Evolutionary conservation across 805 yeast species (phyloP), one percentile per base, ranked within the genome.

Genomic region (Tetrapisispora pingtungensis): DNA sequence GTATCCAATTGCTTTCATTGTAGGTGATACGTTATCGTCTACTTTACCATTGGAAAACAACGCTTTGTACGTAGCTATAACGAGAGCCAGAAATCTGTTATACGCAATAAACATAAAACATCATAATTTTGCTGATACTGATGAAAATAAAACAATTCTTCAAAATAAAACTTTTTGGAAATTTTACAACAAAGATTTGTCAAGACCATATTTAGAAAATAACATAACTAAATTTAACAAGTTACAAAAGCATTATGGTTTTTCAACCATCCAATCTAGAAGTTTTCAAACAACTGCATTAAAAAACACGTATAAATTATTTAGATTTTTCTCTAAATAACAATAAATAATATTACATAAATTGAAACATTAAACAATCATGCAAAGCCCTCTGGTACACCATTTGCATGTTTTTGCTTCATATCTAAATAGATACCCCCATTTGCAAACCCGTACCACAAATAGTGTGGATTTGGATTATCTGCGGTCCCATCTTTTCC

Each of bases 351-450:
- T 22, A 22, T 22, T 22, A 22, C 26, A 27, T 26, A 28, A 7
- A 12, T n/a, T 30, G 20, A 8, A 40, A 24, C 15, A 20, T 18
- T 17, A n/a, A n/a, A n/a, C 15, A 17, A 26, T 14, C 77, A 62
- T 12, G 31, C 31, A 28, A 88, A 88, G 7, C 94, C 94, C 43
- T 81, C 83, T 1, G 96, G 96, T 12, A 87, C 96, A 7, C 95
- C 96, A 48, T 74, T 74, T 0, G 96, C 96, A 51, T 80, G 87
- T 42, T 72, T 67, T 65, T 63, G 47, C 49, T 64, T 41, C 49
- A 63, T 49, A 53, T 70, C 60, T 51, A 73, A 41, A 59, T 69
- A 69, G 62, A 80, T 56, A 58, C 69, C 79, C 40, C 77, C 77
- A 41, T 66, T 64, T 26, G 69, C 70, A 40, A 63, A 71, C 24